Conservation (phyloP, 805 yeast species). For the Ascoidea tarda region DNA sequence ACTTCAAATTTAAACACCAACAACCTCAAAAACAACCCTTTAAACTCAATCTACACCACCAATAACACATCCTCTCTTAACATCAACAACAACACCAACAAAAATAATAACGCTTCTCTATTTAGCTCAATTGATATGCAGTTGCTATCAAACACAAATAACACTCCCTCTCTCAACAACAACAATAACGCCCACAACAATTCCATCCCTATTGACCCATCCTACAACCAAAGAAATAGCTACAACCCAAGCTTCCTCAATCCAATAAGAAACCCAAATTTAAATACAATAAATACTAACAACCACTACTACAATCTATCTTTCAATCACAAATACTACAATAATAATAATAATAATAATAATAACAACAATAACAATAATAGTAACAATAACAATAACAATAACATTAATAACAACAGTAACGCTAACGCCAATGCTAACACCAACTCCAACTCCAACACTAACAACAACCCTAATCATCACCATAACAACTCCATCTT, state of each 20-base stretch:
- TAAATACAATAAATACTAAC: neutral
- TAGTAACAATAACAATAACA: neutral
- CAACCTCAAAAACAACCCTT: too few species aligned
- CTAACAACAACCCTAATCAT: slow-evolving; percentile 4
- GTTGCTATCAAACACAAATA: too few species aligned
- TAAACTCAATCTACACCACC: neutral
- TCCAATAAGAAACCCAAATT: too few species aligned
- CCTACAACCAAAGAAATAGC: slow-evolving; percentile 4
- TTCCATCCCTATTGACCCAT: slow-evolving; percentile 7
- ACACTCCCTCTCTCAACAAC: neutral
- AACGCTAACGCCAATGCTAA: neutral
- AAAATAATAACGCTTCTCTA: neutral
- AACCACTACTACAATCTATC: slow-evolving; percentile 1
- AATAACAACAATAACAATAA: neutral
- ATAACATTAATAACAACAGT: neutral
- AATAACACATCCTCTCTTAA: neutral
- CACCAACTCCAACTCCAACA: slow-evolving; percentile 10
- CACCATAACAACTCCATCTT: slow-evolving; percentile 12
- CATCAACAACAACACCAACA: neutral
- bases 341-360: neutral
- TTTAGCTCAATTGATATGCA: too few species aligned
- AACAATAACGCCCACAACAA: neutral
- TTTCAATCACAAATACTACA: neutral
- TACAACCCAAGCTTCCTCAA: slow-evolving; percentile 1
- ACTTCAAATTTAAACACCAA: neutral